phyloP scores from a whole-genome alignment of 2,329 filamentous ascomycete species.

The Penicillium oxalicum region DNA sequence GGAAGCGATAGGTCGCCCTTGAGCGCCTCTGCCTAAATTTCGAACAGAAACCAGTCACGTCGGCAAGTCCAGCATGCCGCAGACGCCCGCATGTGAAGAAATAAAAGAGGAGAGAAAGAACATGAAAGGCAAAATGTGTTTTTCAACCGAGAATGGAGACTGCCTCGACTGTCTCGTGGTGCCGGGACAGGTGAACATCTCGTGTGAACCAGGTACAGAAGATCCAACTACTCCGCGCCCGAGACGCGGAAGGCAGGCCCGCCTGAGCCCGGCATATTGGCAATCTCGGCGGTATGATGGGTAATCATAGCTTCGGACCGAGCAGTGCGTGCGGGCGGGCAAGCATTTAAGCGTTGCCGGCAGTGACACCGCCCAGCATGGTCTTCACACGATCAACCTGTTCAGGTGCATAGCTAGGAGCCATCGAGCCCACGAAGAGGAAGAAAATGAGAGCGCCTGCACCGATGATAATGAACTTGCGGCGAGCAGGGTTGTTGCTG shows the following conservation, averaged over 20 bases:
- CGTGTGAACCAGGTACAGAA: too few relatives aligned
- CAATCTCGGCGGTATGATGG: too few relatives aligned
- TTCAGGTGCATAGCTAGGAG: constrained; percentile 46
- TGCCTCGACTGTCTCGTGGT: too few relatives aligned
- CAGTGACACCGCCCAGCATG: constrained; percentile 31
- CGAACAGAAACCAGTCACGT: constrained; percentile 13
- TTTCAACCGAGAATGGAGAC: too few relatives aligned
- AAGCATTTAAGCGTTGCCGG: constrained; percentile 28
- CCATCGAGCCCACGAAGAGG: constrained; percentile 59
- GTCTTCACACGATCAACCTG: constrained; percentile 31
- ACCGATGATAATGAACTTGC: constrained; percentile 69
- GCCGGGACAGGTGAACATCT: too few relatives aligned
- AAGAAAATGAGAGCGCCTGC: constrained; percentile 62
- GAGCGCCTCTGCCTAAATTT: too few relatives aligned
- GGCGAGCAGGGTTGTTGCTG: constrained; percentile 65
- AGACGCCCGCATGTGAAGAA: constrained; percentile 12
- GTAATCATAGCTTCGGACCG: too few relatives aligned
- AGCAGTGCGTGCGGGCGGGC: neutral
- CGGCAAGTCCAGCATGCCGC: constrained; percentile 35
- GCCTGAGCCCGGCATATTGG: too few relatives aligned
- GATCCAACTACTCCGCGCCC: too few relatives aligned
- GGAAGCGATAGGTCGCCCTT: too few relatives aligned
- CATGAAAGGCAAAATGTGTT: neutral
- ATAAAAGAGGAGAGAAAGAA: neutral
- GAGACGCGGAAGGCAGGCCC: too few relatives aligned